Evolutionary conservation across 345 rosid genomes (phyloP).

Genomic region (Anacardium occidentale): DNA sequence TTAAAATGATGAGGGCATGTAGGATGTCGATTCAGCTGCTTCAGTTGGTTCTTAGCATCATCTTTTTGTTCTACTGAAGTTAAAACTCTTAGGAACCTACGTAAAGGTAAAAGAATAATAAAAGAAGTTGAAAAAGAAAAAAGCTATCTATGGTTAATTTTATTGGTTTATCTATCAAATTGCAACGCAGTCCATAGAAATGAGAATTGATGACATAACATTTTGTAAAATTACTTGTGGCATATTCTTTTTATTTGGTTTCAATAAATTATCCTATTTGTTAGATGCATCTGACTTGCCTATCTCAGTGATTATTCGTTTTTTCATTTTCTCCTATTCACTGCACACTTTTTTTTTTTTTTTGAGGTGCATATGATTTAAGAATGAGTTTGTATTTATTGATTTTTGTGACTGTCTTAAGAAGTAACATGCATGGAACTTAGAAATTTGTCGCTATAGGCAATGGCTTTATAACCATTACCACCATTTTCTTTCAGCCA

Average conservation of each 20-base stretch:
- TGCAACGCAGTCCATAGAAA: background rate
- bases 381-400: background rate
- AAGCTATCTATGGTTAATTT: background rate
- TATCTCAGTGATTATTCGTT: background rate
- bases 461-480: conserved; percentile 38
- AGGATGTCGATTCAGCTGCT: no score
- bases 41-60: background rate
- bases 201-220: background rate
- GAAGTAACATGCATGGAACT: conserved; percentile 24
- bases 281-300: background rate
- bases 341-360: background rate
- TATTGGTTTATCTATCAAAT: background rate
- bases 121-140: background rate
- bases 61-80: background rate
- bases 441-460: conserved; percentile 35
- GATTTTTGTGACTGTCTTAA: conserved; percentile 8
- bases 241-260: background rate
- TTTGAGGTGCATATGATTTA: background rate
- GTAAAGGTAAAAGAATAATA: background rate
- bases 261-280: background rate
- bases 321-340: background rate
- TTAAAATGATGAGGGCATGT: background rate
- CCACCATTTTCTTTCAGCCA: conserved; percentile 35
- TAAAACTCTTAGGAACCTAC: background rate
- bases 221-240: background rate